Evolutionary conservation across 2,329 filamentous ascomycete species (phyloP), one percentile per base, ranked within the genome.

Genomic region (Monosporascus sp.): DNA sequence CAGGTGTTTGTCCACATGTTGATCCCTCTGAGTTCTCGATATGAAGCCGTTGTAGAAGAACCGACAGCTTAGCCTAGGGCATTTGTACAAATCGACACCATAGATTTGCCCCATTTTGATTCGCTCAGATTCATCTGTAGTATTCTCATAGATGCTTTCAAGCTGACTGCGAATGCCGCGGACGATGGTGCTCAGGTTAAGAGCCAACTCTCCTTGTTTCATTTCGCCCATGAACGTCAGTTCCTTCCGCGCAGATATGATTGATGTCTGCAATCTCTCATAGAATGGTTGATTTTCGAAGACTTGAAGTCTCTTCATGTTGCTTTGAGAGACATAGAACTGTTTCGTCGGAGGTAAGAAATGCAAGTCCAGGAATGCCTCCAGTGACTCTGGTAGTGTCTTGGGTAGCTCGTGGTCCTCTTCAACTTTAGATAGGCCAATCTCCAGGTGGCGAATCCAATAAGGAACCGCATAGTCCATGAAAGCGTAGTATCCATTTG

Each of bases 31-130:
- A 46, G 56, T 55, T 0, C 49, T 51, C 31, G 67, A 66, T 4
- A 57, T 51, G 55, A 75, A 76, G 0, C 74, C 73, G 48, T 73
- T 63, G 28, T 70, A 66, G 53, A 75, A 76, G 56, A 70, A 72
- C 37, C 58, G 66, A 55, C 73, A 75, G n/a, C 63, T 70, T 28
- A 68, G 56, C 37, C 63, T 67, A 1, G 63, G 62, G 52, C 73
- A 75, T 57, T 73, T 74, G 64, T 68, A 74, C 7, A 57, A 55
- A 5, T 65, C 67, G 2, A 57, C 18, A 7, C 73, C 71, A 51
- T 75, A 73, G 41, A 65, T 67, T 11, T 55, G 44, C 22, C 55
- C 44, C 17, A 61, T 24, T 14, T 3, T 31, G 31, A 49, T 3
- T 60, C 50, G 7, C 61, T 68, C 63, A 3, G 66, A 53, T 0